Evolutionary conservation across 2,329 filamentous ascomycete species (phyloP).

Genomic region (Emergomyces pasteurianus): DNA sequence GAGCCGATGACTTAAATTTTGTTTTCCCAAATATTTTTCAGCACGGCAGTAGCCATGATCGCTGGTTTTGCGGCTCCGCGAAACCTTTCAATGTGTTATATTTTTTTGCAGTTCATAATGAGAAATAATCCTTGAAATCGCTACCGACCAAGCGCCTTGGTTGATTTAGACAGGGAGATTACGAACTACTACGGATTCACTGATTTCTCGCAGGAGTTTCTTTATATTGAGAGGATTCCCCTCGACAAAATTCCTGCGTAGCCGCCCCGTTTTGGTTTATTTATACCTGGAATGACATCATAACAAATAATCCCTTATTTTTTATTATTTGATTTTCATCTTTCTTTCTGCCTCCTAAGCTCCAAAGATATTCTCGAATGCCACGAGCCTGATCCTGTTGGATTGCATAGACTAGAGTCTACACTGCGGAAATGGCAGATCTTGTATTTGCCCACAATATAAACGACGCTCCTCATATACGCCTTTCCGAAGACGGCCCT

Average conservation of each 20-base stretch:
- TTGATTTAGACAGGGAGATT: not conserved
- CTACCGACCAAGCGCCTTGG: no score
- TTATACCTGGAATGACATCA: not conserved
- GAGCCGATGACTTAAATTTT: not conserved
- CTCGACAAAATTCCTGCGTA: not conserved
- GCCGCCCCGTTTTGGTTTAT: not conserved
- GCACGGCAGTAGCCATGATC: not conserved
- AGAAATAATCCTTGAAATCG: not conserved
- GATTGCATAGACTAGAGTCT: not conserved
- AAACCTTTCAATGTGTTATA: not conserved
- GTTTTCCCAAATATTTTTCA: not conserved
- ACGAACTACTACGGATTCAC: no score
- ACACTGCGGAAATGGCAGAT: not conserved
- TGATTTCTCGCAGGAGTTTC: not conserved
- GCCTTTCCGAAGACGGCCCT: constrained; percentile 1
- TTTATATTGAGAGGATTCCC: not conserved
- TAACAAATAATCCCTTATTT: not conserved
- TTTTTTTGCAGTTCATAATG: no score
- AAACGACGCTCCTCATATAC: constrained; percentile 2
- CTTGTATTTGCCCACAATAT: not conserved
- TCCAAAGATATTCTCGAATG: not conserved
- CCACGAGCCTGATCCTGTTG: not conserved
- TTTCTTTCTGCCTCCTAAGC: not conserved
- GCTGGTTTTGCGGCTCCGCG: not conserved
- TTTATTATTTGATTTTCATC: not conserved